Conservation (phyloP, 179 eudicot species). For the Silene coronaria region DNA sequence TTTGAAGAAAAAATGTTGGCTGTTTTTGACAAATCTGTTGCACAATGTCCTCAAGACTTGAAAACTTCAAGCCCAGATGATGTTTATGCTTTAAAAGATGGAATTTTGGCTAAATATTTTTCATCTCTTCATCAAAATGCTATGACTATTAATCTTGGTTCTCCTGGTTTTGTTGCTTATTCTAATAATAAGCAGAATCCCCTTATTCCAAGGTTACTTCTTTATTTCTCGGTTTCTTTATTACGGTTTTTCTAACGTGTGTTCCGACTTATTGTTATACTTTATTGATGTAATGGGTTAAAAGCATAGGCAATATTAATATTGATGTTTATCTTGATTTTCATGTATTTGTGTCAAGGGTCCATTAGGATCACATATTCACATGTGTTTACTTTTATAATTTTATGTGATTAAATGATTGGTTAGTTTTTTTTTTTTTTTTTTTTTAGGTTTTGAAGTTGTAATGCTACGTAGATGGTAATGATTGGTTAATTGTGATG, state of each 20-base stretch:
- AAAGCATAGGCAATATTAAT: no score
- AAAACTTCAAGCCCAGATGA: slow-evolving; percentile 44
- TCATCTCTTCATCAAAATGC: slow-evolving; percentile 49
- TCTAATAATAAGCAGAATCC: slow-evolving; percentile 62
- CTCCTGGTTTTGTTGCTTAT: slow-evolving; percentile 61
- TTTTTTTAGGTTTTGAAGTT: no score
- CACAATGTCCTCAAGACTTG: slow-evolving; percentile 71
- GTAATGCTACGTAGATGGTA: no score
- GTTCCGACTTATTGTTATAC: no score
- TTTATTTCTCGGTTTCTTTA: not conserved
- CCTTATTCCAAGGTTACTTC: slow-evolving; percentile 61
- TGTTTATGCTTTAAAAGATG: slow-evolving; percentile 60
- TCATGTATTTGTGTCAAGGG: no score
- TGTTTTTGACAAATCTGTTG: slow-evolving; percentile 73
- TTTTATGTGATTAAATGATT: no score
- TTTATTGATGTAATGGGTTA: no score
- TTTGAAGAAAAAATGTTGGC: slow-evolving; percentile 57
- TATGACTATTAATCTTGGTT: slow-evolving; percentile 60
- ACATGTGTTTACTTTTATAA: no score
- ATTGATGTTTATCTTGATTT: no score
- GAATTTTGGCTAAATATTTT: slow-evolving; percentile 50
- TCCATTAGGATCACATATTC: no score
- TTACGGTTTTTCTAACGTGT: not conserved
- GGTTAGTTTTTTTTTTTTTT: no score
- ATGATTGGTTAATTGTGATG: no score